phyloP scores from a whole-genome alignment of 345 rosid genomes.

The Excoecaria cochinchinensis region DNA sequence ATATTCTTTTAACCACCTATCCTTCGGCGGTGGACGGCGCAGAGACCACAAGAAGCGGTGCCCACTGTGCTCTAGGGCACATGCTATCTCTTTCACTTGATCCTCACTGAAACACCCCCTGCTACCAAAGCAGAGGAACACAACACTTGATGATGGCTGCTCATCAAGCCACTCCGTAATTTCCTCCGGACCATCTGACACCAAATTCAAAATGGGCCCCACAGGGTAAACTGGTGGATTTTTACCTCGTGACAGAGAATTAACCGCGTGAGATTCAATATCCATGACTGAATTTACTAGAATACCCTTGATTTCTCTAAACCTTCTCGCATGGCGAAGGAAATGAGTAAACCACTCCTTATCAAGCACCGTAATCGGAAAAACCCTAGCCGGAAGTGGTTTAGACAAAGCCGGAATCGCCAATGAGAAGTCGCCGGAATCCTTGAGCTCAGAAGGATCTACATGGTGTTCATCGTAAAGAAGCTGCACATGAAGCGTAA shows the following conservation, averaged over 20 bases:
- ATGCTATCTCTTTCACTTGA: slow-evolving; percentile 15
- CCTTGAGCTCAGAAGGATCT: slow-evolving; percentile 5
- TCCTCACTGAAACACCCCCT: slow-evolving; percentile 14
- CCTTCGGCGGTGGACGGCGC: not conserved
- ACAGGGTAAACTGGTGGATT: slow-evolving; percentile 4
- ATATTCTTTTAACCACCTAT: too few relatives aligned
- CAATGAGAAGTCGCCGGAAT: slow-evolving; percentile 1
- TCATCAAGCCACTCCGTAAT: slow-evolving; percentile 20
- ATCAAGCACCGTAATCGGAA: not conserved
- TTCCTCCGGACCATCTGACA: not conserved
- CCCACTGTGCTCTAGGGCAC: slow-evolving; percentile 9
- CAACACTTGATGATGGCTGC: slow-evolving; percentile 7
- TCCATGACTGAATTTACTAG: not conserved
- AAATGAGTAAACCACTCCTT: not conserved
- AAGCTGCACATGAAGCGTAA: not conserved
- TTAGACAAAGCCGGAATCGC: not conserved
- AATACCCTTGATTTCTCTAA: not conserved
- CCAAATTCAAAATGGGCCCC: not conserved
- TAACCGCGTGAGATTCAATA: not conserved
- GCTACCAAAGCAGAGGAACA: slow-evolving; percentile 25
- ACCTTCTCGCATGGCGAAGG: not conserved
- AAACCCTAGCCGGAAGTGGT: not conserved
- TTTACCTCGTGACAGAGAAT: not conserved
- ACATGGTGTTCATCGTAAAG: slow-evolving; percentile 6
- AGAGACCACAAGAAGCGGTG: slow-evolving; percentile 23